phyloP scores from a whole-genome alignment of 768 basidiomycete species.

The Russula vinacea region DNA sequence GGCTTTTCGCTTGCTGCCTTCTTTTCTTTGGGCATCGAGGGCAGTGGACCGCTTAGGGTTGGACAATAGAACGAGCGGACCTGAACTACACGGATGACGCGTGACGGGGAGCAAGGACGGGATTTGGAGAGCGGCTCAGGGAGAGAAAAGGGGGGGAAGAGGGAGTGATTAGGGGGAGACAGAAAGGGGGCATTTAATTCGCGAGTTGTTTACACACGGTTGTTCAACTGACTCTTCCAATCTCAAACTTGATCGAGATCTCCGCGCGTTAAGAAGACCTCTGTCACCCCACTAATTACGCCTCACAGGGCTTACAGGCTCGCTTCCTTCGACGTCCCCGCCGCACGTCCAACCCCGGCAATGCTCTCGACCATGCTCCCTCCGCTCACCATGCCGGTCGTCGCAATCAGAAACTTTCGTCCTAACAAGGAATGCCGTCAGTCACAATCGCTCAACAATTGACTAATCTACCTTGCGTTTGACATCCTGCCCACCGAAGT shows the following conservation, averaged over 20 bases:
- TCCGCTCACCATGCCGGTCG: conserved; percentile 88
- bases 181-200: conserved; percentile 32
- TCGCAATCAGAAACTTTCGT: conserved; percentile 83
- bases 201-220: conserved; percentile 27
- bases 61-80: neutral
- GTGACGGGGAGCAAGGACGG: neutral
- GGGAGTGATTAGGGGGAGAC: conserved; percentile 33
- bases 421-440: conserved; percentile 45
- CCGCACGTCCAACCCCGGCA: conserved; percentile 43
- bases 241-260: conserved; percentile 31
- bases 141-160: conserved; percentile 15
- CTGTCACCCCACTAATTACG: conserved; percentile 23
- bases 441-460: conserved; percentile 3
- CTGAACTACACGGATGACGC: conserved; percentile 14
- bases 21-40: conserved; percentile 29
- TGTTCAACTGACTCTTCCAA: conserved; percentile 27
- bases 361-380: conserved; percentile 67
- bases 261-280: conserved; percentile 22
- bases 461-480: conserved; percentile 62
- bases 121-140: neutral
- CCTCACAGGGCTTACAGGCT: conserved; percentile 43
- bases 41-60: conserved; percentile 1
- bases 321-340: conserved; percentile 44
- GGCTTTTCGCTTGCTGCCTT: conserved; percentile 29
- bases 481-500: conserved; percentile 84